Conservation (phyloP, 257 asterid genomes). For the Solanum tarijense region DNA sequence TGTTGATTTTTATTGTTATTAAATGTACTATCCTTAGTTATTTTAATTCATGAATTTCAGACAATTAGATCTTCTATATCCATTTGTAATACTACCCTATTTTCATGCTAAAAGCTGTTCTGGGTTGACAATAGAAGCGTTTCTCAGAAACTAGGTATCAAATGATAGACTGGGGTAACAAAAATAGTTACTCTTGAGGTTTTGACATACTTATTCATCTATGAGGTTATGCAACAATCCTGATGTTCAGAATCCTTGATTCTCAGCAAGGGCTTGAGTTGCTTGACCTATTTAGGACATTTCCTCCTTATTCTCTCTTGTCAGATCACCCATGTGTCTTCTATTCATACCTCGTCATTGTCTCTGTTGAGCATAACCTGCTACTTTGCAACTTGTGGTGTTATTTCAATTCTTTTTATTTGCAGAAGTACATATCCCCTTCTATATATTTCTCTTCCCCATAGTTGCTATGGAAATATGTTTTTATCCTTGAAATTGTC, state of each 20-base stretch:
- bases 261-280: neutral
- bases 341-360: neutral
- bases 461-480: neutral
- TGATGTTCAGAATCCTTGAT: neutral
- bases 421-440: neutral
- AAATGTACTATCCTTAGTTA: neutral
- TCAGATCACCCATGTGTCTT: neutral
- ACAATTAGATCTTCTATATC: neutral
- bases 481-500: neutral
- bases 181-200: neutral
- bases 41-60: neutral
- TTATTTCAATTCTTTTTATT: neutral
- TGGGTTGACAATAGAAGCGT: neutral
- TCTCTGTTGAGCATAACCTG: neutral
- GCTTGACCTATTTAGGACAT: neutral
- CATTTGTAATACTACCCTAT: neutral
- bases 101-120: neutral
- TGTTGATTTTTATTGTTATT: neutral
- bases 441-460: neutral
- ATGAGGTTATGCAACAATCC: neutral
- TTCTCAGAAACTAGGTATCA: neutral
- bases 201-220: neutral
- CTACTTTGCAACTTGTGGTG: neutral
- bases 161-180: neutral
- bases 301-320: neutral